Conservation (phyloP, 2,329 filamentous ascomycete genomes). For the Cytospora leucostoma region DNA sequence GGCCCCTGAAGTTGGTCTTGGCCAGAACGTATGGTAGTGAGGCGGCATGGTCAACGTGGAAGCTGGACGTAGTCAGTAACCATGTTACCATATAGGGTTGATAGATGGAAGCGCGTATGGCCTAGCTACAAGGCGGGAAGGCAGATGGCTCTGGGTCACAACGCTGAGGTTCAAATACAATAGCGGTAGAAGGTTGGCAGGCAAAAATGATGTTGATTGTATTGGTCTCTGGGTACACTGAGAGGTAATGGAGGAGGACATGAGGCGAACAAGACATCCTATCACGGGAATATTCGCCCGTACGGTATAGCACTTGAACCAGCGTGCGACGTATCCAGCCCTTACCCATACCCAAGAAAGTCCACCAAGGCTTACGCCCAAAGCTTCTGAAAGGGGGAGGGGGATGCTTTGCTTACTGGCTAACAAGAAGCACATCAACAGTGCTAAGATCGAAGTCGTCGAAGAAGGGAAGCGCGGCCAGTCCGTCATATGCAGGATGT, state of each 20-base stretch:
- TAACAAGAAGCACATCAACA: conserved; percentile 94
- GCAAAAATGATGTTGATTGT: conserved; percentile 31
- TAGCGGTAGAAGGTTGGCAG: conserved; percentile 26
- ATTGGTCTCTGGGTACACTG: conserved; percentile 35
- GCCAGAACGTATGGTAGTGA: conserved; percentile 96
- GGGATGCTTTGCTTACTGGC: conserved; percentile 89
- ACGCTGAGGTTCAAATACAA: conserved; percentile 26
- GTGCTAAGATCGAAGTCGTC: conserved; percentile 98
- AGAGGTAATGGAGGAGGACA: conserved; percentile 5
- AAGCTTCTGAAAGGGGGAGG: conserved; percentile 23
- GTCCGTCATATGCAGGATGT: conserved; percentile 93
- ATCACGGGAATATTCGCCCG: background rate
- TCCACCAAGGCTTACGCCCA: conserved; percentile 25
- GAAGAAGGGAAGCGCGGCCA: conserved; percentile 93
- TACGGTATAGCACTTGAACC: conserved; percentile 9
- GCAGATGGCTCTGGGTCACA: conserved; percentile 21
- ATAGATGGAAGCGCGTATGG: background rate
- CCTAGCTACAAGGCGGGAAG: conserved; percentile 23
- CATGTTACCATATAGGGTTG: background rate
- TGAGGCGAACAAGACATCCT: background rate
- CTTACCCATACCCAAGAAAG: conserved; percentile 20
- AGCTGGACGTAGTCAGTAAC: conserved; percentile 58
- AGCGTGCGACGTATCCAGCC: conserved; percentile 27
- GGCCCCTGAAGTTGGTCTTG: conserved; percentile 95
- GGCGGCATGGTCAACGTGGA: conserved; percentile 97